A percentile compares a stretch with the other conserved stretches of the same genome.
These are phyloP conservation scores for Ogataea pilisensis DNA, from an alignment of 805 yeast genomes.

Conservation along the genomic window DNA sequence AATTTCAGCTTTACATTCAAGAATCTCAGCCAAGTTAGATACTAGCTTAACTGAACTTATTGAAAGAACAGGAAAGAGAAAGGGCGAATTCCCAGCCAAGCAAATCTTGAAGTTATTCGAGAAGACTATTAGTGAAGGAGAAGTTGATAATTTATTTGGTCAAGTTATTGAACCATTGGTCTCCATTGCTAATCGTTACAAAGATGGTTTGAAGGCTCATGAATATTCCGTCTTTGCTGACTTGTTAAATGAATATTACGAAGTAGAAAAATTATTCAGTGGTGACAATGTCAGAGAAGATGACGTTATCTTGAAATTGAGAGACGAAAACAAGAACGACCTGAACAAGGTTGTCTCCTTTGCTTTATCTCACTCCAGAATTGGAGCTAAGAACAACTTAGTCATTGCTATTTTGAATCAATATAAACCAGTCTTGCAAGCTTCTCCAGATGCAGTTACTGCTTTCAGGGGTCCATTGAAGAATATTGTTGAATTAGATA, in stretches of 20 bases:
- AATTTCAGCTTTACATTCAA: constrained; percentile 86
- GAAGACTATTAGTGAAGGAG: constrained; percentile 47
- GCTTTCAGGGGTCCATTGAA: constrained; percentile 69
- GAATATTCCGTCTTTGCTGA: constrained; percentile 73
- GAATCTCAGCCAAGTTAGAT: constrained; percentile 79
- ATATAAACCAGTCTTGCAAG: constrained; percentile 76
- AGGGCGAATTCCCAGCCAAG: constrained; percentile 91
- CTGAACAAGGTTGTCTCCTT: constrained; percentile 66
- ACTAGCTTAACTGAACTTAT: constrained; percentile 58
- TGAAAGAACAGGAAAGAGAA: constrained; percentile 59
- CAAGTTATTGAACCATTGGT: constrained; percentile 70
- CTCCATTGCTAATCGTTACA: constrained; percentile 64
- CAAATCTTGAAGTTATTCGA: constrained; percentile 70
- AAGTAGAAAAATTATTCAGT: constrained; percentile 73
- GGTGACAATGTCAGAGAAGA: constrained; percentile 80
- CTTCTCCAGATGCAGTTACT: constrained; percentile 62
- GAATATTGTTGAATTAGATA: constrained; percentile 80
- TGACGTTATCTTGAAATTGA: constrained; percentile 77
- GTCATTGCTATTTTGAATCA: constrained; percentile 78
- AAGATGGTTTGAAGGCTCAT: constrained; percentile 75
- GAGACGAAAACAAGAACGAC: constrained; percentile 82
- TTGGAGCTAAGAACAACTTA: constrained; percentile 88
- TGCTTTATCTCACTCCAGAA: constrained; percentile 87
- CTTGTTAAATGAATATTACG: constrained; percentile 67
- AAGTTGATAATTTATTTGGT: constrained; percentile 46